Evolutionary conservation across 768 basidiomycete species (phyloP).

Genomic region (Terana coerulea): DNA sequence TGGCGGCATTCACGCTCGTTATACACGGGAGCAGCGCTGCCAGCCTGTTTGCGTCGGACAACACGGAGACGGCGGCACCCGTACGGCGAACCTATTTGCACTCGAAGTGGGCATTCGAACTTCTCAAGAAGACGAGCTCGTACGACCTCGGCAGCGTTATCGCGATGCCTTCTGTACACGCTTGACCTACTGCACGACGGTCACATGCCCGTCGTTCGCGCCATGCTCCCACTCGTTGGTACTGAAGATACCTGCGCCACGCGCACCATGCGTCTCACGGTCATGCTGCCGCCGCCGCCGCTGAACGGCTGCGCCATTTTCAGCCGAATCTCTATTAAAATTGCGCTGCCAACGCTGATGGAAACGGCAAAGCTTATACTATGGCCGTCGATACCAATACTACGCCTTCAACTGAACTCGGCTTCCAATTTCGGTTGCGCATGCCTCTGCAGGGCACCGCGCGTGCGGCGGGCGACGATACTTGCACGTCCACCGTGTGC

Average conservation of each 20-base stretch:
- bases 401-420: no score
- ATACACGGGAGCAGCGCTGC: slow-evolving; percentile 11
- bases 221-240: slow-evolving; percentile 47
- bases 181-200: slow-evolving; percentile 52
- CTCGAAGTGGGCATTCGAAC: slow-evolving; percentile 42
- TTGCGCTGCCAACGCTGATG: no score
- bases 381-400: no score
- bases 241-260: slow-evolving; percentile 70
- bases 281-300: no score
- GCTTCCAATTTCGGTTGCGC: no score
- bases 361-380: no score
- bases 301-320: no score
- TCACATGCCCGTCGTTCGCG: slow-evolving; percentile 37
- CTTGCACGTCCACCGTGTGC: no score
- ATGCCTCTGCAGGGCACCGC: no score
- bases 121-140: slow-evolving; percentile 38
- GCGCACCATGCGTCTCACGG: slow-evolving; percentile 56
- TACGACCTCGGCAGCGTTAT: slow-evolving; percentile 57
- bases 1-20: slow-evolving; percentile 50
- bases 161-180: slow-evolving; percentile 56
- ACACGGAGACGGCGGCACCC: slow-evolving; percentile 18
- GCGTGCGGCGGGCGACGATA: no score
- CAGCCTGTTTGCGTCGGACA: slow-evolving; percentile 8
- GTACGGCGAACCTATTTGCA: slow-evolving; percentile 38
- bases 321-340: no score